Percentiles rank a stretch among this genome's conserved stretches.
phyloP scores from a whole-genome alignment of 148 eudicot species.

The Dianthus caryophyllus region DNA sequence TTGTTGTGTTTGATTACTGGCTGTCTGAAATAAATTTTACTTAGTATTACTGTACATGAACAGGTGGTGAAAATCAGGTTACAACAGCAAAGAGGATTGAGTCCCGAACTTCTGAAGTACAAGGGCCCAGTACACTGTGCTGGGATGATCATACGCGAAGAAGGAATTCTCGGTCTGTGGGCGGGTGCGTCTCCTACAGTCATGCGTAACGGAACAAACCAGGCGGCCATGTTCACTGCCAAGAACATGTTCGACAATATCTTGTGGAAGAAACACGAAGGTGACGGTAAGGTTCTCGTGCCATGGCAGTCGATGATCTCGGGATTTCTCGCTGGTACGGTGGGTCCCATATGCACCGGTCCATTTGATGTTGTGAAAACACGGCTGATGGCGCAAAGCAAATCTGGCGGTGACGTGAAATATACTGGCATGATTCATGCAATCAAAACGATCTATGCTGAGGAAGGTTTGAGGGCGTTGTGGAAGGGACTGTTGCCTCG shows the following conservation, averaged over 20 bases:
- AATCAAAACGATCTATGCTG: constrained; percentile 60
- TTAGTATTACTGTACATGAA: too few species aligned
- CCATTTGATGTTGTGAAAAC: constrained; percentile 97
- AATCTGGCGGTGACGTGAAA: constrained; percentile 50
- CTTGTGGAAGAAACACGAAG: constrained; percentile 84
- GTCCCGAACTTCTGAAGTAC: constrained; percentile 68
- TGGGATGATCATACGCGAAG: constrained; percentile 70
- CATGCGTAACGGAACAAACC: constrained; percentile 97
- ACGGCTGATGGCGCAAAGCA: constrained; percentile 88
- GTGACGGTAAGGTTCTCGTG: constrained; percentile 67
- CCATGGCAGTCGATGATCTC: constrained; percentile 99
- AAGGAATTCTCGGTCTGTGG: constrained; percentile 88
- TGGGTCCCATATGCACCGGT: constrained; percentile 88
- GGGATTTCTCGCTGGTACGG: constrained; percentile 95
- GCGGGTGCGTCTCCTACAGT: constrained; percentile 94
- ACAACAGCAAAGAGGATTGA: constrained; percentile 87
- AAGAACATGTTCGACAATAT: constrained; percentile 63
- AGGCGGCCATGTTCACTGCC: constrained; percentile 93
- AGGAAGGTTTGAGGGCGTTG: constrained; percentile 77
- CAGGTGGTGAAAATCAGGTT: constrained; percentile 95
- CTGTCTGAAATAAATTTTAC: too few species aligned
- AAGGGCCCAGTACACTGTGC: constrained; percentile 95
- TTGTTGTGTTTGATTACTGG: too few species aligned
- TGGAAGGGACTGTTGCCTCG: constrained; percentile 93
- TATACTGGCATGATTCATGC: constrained; percentile 90